phyloP scores from a whole-genome alignment of 1,284 basidiomycete genomes.

The Amylostereum areolatum region DNA sequence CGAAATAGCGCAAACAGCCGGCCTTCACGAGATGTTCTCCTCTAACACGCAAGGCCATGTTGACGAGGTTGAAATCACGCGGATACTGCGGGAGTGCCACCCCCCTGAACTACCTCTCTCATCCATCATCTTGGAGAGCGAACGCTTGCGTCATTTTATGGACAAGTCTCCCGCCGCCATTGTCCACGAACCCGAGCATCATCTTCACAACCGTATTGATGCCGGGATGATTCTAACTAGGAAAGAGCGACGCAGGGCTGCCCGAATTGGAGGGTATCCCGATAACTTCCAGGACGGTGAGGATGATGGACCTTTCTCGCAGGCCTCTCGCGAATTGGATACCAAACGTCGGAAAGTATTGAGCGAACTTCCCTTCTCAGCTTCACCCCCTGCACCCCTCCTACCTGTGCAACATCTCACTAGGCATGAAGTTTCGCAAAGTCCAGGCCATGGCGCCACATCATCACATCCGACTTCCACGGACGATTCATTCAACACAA shows the following conservation, averaged over 20 bases:
- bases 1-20: constrained; percentile 29
- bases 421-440: neutral
- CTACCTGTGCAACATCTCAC: neutral
- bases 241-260: constrained; percentile 4
- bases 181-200: neutral
- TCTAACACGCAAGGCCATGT: neutral
- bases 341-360: neutral
- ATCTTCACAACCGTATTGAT: neutral
- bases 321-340: neutral
- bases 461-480: neutral
- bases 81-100: neutral
- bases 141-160: neutral
- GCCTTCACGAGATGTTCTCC: constrained; percentile 1
- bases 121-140: constrained; percentile 1
- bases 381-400: neutral
- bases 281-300: neutral
- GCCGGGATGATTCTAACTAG: constrained; percentile 6
- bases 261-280: neutral
- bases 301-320: neutral
- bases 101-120: neutral
- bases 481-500: neutral
- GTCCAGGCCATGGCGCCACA: no score
- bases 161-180: no score
- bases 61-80: neutral
- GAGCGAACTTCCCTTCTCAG: neutral